These are phyloP conservation scores for Alternaria arborescens DNA, from an alignment of 2,329 filamentous ascomycete genomes.

Conservation along the genomic window DNA sequence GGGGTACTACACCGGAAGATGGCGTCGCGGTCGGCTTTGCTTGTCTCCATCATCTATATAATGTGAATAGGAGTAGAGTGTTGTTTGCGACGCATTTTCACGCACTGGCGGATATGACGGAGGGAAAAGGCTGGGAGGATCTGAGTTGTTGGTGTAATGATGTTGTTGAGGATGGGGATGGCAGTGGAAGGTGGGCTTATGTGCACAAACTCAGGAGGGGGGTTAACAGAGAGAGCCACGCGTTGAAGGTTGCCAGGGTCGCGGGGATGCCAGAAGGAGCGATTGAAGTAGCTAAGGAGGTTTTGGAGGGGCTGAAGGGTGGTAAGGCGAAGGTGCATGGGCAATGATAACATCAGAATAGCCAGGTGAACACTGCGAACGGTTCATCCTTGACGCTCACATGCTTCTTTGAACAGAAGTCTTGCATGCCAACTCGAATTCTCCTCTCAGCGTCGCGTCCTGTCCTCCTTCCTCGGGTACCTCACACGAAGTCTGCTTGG, in stretches of 20 bases:
- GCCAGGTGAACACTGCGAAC: too few relatives aligned
- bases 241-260: constrained; percentile 89
- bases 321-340: too few relatives aligned
- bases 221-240: constrained; percentile 87
- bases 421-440: too few relatives aligned
- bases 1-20: constrained; percentile 93
- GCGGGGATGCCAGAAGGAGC: constrained; percentile 79
- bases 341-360: too few relatives aligned
- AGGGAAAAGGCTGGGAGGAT: constrained; percentile 59
- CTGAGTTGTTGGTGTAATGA: constrained; percentile 89
- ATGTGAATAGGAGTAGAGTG: constrained; percentile 77
- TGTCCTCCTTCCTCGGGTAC: neutral
- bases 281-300: constrained; percentile 70
- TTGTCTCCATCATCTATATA: constrained; percentile 82
- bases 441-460: neutral
- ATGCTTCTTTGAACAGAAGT: too few relatives aligned
- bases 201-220: constrained; percentile 82
- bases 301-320: constrained; percentile 56
- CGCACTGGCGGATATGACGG: constrained; percentile 77
- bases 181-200: constrained; percentile 74
- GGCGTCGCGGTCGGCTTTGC: constrained; percentile 90
- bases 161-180: constrained; percentile 73
- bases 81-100: constrained; percentile 98
- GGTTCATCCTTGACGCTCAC: too few relatives aligned
- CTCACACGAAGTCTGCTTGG: neutral